Percentiles rank a stretch among this genome's conserved stretches.
These are phyloP conservation scores for Coleophoma cylindrospora DNA, from an alignment of 2,329 filamentous ascomycete genomes.

Conservation along the genomic window DNA sequence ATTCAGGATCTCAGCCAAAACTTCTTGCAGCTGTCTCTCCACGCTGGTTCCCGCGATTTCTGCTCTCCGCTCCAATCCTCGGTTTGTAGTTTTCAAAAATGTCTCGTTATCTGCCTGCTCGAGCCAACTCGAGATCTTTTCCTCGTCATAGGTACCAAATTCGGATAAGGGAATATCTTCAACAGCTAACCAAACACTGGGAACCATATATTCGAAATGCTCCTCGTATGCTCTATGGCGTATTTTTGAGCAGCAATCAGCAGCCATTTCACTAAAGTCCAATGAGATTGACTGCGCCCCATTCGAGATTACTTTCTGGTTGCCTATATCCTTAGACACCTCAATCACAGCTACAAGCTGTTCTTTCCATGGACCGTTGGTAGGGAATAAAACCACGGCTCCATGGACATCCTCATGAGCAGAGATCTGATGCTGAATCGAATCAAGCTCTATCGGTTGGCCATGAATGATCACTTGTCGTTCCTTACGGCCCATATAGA, in stretches of 20 bases:
- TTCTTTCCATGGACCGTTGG: conserved; percentile 37
- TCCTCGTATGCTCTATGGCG: too few species aligned
- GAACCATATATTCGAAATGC: too few species aligned
- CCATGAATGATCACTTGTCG: conserved; percentile 61
- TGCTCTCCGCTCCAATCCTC: conserved; percentile 37
- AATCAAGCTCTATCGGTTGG: conserved; percentile 57
- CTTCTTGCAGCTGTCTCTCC: conserved; percentile 60
- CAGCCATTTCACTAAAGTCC: too few species aligned
- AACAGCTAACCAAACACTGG: too few species aligned
- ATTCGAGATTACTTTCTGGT: conserved; percentile 54
- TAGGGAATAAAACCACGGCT: conserved; percentile 49
- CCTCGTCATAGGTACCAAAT: too few species aligned
- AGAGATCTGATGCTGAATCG: conserved; percentile 37
- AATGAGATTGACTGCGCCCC: too few species aligned
- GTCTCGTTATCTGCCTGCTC: conserved; percentile 60
- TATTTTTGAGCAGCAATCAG: too few species aligned
- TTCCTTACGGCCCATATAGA: conserved; percentile 57
- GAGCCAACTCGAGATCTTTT: too few species aligned
- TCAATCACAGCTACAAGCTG: conserved; percentile 50
- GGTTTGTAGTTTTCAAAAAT: conserved; percentile 36
- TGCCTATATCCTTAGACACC: conserved; percentile 48
- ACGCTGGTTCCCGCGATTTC: conserved; percentile 55
- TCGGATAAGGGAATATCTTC: too few species aligned
- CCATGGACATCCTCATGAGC: not conserved
- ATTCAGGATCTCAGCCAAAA: conserved; percentile 56